Conservation (phyloP, 768 basidiomycete species). For the Naganishia kalamii region DNA sequence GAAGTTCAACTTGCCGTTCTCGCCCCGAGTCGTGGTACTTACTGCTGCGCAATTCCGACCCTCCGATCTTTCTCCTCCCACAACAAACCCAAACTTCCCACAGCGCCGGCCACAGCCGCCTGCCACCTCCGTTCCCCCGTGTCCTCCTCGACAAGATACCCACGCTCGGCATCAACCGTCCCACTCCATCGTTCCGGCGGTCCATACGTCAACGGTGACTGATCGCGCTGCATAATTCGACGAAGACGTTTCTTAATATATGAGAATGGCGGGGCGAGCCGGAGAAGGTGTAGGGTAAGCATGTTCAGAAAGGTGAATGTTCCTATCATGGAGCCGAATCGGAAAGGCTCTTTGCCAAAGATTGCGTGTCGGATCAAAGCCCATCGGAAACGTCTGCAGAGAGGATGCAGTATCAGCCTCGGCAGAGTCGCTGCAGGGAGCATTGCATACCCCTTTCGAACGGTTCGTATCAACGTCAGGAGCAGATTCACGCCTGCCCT, state of each 20-base stretch:
- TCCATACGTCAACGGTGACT: constrained; percentile 35
- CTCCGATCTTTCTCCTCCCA: constrained; percentile 38
- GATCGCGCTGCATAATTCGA: constrained; percentile 1
- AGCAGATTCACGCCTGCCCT: constrained; percentile 77
- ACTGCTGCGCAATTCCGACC: constrained; percentile 44
- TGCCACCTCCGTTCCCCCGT: constrained; percentile 42
- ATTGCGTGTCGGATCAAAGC: constrained; percentile 70
- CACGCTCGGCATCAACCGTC: constrained; percentile 20
- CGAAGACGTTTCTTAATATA: constrained; percentile 35
- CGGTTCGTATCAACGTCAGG: constrained; percentile 65
- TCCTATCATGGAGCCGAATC: constrained; percentile 87
- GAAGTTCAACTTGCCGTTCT: background rate
- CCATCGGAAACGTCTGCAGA: constrained; percentile 57
- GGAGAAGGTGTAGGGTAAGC: constrained; percentile 40
- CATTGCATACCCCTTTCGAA: constrained; percentile 57
- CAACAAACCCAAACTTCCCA: constrained; percentile 40
- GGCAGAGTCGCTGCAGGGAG: background rate
- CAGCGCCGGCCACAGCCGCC: constrained; percentile 44
- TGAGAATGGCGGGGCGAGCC: constrained; percentile 39
- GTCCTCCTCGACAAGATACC: constrained; percentile 21
- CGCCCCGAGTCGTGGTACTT: background rate
- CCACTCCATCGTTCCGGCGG: constrained; percentile 33
- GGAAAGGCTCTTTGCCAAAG: constrained; percentile 71
- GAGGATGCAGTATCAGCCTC: background rate
- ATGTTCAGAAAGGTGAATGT: constrained; percentile 46